Evolutionary conservation across 805 yeast genomes (phyloP).

Genomic region (Candida schatavii): DNA sequence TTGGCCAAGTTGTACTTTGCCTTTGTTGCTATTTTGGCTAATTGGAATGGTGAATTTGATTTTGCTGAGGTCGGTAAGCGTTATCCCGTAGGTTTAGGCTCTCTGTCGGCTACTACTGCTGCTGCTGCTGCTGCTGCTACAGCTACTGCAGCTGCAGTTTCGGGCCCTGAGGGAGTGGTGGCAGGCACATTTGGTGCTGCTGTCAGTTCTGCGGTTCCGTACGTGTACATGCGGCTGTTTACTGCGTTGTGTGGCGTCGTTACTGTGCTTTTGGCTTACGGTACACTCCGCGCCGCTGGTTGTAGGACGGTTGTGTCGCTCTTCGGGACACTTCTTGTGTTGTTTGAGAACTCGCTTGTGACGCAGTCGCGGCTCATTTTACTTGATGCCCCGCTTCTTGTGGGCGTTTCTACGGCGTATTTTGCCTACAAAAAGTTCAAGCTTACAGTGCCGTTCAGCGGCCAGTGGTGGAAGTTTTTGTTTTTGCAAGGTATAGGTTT

Average conservation of each 20-base stretch:
- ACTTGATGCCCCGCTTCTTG: conserved; percentile 43
- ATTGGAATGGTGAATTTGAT: conserved; percentile 47
- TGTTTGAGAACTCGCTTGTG: conserved; percentile 63
- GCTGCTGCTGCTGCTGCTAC: neutral
- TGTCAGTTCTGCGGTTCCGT: conserved; percentile 33
- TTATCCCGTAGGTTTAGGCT: too few species aligned
- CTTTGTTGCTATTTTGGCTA: conserved; percentile 48
- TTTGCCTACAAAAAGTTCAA: conserved; percentile 52
- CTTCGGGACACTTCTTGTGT: conserved; percentile 48
- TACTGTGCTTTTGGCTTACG: conserved; percentile 50
- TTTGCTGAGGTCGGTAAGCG: conserved; percentile 44
- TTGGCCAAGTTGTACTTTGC: conserved; percentile 59
- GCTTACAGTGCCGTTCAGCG: conserved; percentile 41
- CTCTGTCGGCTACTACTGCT: too few species aligned
- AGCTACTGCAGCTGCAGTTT: too few species aligned
- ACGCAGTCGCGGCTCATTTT: conserved; percentile 54
- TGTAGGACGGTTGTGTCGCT: conserved; percentile 51
- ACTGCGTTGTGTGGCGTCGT: conserved; percentile 55
- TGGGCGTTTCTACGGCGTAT: conserved; percentile 46
- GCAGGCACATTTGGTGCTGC: conserved; percentile 15
- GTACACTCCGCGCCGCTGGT: conserved; percentile 53
- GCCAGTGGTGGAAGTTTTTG: conserved; percentile 53
- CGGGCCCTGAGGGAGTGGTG: conserved; percentile 2
- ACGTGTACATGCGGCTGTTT: conserved; percentile 53
- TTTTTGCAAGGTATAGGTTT: conserved; percentile 45